Percentiles rank a stretch among this genome's conserved stretches.
Evolutionary conservation across 192 early-diverging fungal genomes (phyloP).

Genomic region (Allomyces arbusculus): DNA sequence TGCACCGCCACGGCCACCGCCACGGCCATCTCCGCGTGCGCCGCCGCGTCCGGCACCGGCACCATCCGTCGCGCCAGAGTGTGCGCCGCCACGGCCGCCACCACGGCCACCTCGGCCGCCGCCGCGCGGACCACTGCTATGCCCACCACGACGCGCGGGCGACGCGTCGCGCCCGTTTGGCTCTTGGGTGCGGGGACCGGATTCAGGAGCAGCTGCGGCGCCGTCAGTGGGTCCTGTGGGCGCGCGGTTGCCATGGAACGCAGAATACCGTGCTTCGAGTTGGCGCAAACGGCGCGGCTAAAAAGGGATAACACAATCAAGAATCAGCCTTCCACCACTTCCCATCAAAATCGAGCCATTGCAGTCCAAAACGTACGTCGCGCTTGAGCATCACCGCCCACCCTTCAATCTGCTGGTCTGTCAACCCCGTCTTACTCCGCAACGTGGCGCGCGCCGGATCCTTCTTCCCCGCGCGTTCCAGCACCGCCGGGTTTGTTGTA

Average conservation of each 20-base stretch:
- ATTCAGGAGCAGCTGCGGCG: no score
- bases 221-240: neutral
- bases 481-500: neutral
- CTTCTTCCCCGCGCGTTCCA: neutral
- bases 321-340: neutral
- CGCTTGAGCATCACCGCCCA: neutral
- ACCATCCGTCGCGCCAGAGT: neutral
- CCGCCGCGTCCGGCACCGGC: neutral
- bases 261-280: neutral
- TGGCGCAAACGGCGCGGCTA: neutral
- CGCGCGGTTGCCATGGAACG: neutral
- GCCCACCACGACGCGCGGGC: neutral
- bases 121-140: neutral
- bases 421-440: neutral
- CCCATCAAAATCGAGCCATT: no score
- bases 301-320: neutral
- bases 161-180: neutral
- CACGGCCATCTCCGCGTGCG: neutral
- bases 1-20: neutral
- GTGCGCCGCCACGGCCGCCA: neutral
- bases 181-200: neutral
- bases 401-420: neutral
- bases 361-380: neutral
- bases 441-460: neutral
- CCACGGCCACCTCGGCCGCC: neutral